Conservation (phyloP, 371 early-diverging fungal species). For the Saksenaea oblongispora region DNA sequence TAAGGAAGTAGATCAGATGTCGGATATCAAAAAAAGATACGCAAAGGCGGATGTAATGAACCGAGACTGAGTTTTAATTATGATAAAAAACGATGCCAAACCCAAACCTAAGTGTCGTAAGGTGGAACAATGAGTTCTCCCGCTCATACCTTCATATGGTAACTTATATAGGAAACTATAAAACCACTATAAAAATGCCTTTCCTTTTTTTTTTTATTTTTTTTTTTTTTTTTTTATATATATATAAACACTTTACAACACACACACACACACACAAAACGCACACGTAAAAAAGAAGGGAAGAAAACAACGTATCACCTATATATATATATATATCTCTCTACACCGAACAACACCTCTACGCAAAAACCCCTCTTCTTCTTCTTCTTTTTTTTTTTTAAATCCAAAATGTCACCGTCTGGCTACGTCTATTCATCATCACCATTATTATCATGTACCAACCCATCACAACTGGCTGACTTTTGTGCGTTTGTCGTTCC, state of each 20-base stretch:
- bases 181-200: neutral
- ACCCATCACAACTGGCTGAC: constrained; percentile 39
- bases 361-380: constrained; percentile 6
- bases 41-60: neutral
- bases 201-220: neutral
- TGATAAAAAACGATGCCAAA: neutral
- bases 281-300: too few relatives aligned
- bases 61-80: neutral
- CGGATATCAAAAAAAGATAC: too few relatives aligned
- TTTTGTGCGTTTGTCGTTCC: constrained; percentile 49
- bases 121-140: constrained; percentile 1
- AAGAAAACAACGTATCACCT: too few relatives aligned
- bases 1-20: too few relatives aligned
- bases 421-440: neutral
- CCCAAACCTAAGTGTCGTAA: neutral
- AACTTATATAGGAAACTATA: neutral
- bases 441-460: constrained; percentile 25
- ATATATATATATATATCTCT: too few relatives aligned
- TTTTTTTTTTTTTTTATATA: neutral
- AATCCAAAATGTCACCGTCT: neutral
- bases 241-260: neutral
- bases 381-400: neutral
- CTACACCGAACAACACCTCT: too few relatives aligned
- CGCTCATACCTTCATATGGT: neutral
- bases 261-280: neutral